Evolutionary conservation across 208 protist species (phyloP), one percentile per base, ranked within the genome.

Genomic region (Trypanosoma cruzi): DNA sequence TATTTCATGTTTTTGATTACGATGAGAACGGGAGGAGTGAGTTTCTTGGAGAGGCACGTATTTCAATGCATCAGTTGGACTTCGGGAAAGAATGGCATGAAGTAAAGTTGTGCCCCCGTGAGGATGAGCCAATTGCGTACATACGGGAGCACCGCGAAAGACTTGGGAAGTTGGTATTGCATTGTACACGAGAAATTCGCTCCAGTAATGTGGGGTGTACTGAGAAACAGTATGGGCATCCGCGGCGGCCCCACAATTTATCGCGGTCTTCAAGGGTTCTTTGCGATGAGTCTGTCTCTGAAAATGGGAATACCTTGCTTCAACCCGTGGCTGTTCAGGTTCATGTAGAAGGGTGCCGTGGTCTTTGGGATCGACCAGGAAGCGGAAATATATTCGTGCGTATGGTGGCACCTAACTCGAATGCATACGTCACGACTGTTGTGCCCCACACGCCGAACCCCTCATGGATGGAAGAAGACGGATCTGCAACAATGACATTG

Each of bases 11-110:
- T n/a, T 64, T 62, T 58, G 62, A 62, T 34, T 36, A 63, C 46
- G 29, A 61, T 24, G 7, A 36, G 4, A 60, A 73, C 13, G 71
- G 71, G 58, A 24, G 46, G 14, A 68, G 65, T n/a, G 67, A 58
- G 1, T 82, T 79, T 58, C 66, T 82, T 31, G 77, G 77, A 7
- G 73, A 82, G 57, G 68, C 73, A 28, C 46, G 34, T 42, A 28
- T 82, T 29, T 29, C 77, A 34, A 77, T 52, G 37, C 18, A 52
- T 10, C 10, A 66, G 26, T 26, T 77, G 16, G 26, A 36, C 52
- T 40, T 54, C 48, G 59, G 64, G n/a, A 77, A 54, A 22, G 68
- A 71, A 29, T 71, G 40, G 64, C 50, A 67, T 53, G 64, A 68
- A 56, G n/a, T 82, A 28, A 55, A 48, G 5, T 52, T 81, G 13